These are phyloP conservation scores for Ramaria sp. DNA, from an alignment of 768 basidiomycete genomes.

Conservation along the genomic window DNA sequence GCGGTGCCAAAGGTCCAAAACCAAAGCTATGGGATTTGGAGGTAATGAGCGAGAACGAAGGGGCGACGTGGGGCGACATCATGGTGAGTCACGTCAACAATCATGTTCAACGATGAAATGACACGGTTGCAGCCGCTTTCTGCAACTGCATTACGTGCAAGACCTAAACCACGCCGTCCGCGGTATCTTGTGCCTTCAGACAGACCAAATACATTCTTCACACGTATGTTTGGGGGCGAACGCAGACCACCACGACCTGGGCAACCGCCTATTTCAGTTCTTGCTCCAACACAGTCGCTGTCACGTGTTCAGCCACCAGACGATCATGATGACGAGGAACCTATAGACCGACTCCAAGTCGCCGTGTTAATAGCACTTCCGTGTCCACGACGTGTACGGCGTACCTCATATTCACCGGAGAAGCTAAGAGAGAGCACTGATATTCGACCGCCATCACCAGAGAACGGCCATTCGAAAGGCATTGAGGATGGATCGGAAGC, in stretches of 20 bases:
- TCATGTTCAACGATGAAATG: background rate
- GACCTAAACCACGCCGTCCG: background rate
- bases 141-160: background rate
- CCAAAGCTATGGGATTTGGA: constrained; percentile 9
- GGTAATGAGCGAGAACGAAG: constrained; percentile 2
- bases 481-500: background rate
- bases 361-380: constrained; percentile 35
- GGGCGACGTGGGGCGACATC: constrained; percentile 27
- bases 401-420: background rate
- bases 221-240: constrained; percentile 8
- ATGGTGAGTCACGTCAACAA: constrained; percentile 25
- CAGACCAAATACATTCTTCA: constrained; percentile 1
- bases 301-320: constrained; percentile 5
- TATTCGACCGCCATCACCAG: background rate
- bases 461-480: too few relatives aligned
- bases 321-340: background rate
- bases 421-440: background rate
- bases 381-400: constrained; percentile 9
- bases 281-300: background rate
- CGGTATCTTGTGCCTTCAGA: constrained; percentile 7
- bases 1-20: constrained; percentile 3
- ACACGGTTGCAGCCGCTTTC: background rate
- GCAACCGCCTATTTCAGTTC: background rate
- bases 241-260: background rate
- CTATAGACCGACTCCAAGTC: constrained; percentile 21